Evolutionary conservation across 176 grass and related monocot species (phyloP).

Genomic region (Rhynchospora pubera): DNA sequence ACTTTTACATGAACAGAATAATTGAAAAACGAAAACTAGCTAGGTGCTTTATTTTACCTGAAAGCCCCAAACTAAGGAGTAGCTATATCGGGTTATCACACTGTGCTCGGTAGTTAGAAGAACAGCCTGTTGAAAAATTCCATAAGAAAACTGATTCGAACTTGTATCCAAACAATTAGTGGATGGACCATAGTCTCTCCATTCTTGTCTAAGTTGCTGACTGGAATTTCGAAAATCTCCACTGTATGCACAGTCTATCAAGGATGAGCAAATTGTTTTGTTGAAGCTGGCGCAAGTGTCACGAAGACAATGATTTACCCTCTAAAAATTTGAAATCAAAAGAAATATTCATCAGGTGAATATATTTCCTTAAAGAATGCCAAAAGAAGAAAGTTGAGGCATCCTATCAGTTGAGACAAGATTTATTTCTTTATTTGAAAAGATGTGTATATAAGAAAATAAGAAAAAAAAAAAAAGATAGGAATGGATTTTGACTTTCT

Average conservation of each 20-base stretch:
- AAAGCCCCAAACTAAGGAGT: conserved; percentile 94
- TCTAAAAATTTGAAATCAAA: conserved; percentile 43
- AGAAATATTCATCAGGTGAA: conserved; percentile 1
- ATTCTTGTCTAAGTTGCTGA: conserved; percentile 26
- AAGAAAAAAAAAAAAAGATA: too few relatives aligned
- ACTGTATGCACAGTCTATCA: conserved; percentile 62
- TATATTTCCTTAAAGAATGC: background rate
- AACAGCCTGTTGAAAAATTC: conserved; percentile 75
- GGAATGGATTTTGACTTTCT: too few relatives aligned
- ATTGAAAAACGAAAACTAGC: background rate
- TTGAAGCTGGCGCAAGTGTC: conserved; percentile 39
- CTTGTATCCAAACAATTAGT: conserved; percentile 41
- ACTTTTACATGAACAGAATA: background rate
- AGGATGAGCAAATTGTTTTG: conserved; percentile 24
- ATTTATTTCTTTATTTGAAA: too few relatives aligned
- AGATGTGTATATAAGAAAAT: too few relatives aligned
- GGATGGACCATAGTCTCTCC: conserved; percentile 41
- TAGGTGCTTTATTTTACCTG: conserved; percentile 44
- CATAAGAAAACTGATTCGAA: conserved; percentile 49
- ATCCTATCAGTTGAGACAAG: too few relatives aligned
- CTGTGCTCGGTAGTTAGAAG: conserved; percentile 49
- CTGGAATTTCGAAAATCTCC: background rate
- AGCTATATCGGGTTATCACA: conserved; percentile 72
- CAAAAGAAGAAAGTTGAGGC: background rate
- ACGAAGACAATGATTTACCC: conserved; percentile 85